A percentile compares a stretch with the other conserved stretches of the same genome.
Evolutionary conservation across 306 rosid species (phyloP).

Genomic region (Gleditsia sinensis): DNA sequence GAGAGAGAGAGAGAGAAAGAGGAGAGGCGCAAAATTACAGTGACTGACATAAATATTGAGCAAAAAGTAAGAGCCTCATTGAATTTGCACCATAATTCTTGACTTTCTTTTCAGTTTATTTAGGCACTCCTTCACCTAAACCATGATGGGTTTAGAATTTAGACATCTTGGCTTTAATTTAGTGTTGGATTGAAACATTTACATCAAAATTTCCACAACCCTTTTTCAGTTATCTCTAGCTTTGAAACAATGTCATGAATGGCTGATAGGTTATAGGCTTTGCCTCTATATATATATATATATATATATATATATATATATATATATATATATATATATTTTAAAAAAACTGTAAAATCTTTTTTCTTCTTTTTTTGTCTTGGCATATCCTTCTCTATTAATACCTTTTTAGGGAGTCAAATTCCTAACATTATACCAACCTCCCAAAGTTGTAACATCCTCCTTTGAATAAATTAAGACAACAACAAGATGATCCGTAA

Average conservation of each 20-base stretch:
- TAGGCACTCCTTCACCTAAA: background rate
- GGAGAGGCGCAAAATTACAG: background rate
- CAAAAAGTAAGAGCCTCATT: conserved; percentile 13
- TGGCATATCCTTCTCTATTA: too few species aligned
- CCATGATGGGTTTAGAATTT: background rate
- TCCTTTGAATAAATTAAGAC: too few species aligned
- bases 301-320: too few species aligned
- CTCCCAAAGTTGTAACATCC: too few species aligned
- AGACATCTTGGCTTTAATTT: background rate
- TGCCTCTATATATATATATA: background rate
- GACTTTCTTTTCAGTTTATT: conserved; percentile 26
- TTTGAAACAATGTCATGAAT: conserved; percentile 4
- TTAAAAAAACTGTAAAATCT: too few species aligned
- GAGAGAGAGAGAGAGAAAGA: background rate
- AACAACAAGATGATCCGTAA: too few species aligned
- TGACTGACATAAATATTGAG: background rate
- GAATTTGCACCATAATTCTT: conserved; percentile 20
- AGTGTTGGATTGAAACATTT: background rate
- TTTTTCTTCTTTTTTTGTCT: too few species aligned
- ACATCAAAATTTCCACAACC: background rate
- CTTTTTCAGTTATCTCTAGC: background rate
- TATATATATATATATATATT: too few species aligned
- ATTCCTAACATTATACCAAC: too few species aligned
- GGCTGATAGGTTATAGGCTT: background rate
- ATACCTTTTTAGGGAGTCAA: too few species aligned